Conservation (phyloP, 2,329 filamentous ascomycete genomes). For the Pseudogymnoascus sp. region DNA sequence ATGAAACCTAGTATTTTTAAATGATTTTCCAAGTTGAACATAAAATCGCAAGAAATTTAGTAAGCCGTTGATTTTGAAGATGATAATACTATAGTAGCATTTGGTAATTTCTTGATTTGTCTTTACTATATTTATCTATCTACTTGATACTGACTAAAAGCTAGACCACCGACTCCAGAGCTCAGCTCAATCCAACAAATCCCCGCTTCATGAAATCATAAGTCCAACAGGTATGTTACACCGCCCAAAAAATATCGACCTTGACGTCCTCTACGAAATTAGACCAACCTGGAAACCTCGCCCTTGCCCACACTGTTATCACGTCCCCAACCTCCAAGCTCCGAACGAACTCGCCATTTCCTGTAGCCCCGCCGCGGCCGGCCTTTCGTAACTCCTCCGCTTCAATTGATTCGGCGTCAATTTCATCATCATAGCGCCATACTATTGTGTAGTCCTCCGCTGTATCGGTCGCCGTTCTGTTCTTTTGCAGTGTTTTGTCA, state of each 20-base stretch:
- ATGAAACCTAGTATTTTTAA: background rate
- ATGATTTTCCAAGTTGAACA: background rate
- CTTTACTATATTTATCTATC: background rate
- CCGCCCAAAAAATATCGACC: conserved; percentile 52
- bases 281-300: conserved; percentile 47
- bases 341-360: conserved; percentile 48
- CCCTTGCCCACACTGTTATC: conserved; percentile 53
- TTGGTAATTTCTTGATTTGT: too few relatives aligned
- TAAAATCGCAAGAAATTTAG: background rate
- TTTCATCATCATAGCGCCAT: conserved; percentile 46
- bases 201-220: background rate
- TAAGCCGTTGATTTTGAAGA: too few relatives aligned
- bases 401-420: conserved; percentile 36
- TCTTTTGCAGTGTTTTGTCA: conserved; percentile 37
- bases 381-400: conserved; percentile 28
- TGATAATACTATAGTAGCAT: too few relatives aligned
- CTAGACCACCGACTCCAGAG: background rate
- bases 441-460: conserved; percentile 40
- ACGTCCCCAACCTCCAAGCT: conserved; percentile 51
- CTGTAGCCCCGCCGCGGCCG: conserved; percentile 45
- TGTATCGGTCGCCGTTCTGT: conserved; percentile 35
- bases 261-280: conserved; percentile 44
- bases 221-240: conserved; percentile 26
- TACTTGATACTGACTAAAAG: background rate
- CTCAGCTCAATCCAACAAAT: background rate